phyloP scores from a whole-genome alignment of 495 filamentous ascomycete genomes.

The Penicillium robsamsonii region DNA sequence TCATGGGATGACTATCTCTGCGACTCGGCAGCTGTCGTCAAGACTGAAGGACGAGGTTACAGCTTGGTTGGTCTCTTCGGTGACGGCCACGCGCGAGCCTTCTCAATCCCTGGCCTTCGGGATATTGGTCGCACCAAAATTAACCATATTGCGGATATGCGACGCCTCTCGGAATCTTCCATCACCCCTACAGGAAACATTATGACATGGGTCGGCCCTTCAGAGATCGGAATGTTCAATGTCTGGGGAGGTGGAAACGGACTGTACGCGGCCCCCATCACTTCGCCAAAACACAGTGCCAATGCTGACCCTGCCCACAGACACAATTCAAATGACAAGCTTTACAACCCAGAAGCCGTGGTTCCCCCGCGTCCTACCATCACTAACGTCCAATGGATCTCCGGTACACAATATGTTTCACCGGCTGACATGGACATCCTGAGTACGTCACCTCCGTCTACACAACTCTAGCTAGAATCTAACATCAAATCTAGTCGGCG shows the following conservation, averaged over 20 bases:
- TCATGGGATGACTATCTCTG: constrained; percentile 80
- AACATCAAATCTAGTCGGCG: constrained; percentile 58
- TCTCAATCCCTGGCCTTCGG: constrained; percentile 80
- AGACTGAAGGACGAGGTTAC: constrained; percentile 67
- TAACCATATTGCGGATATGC: constrained; percentile 64
- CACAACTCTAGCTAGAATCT: constrained; percentile 1
- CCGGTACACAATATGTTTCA: constrained; percentile 88
- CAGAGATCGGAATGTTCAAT: constrained; percentile 75
- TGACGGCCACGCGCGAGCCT: constrained; percentile 73
- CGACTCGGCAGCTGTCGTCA: constrained; percentile 70
- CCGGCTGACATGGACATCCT: constrained; percentile 87
- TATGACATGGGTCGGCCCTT: constrained; percentile 85
- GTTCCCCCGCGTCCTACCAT: constrained; percentile 89
- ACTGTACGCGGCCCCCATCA: constrained; percentile 40
- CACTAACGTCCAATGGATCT: constrained; percentile 92
- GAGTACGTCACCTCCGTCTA: constrained; percentile 40
- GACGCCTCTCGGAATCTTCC: constrained; percentile 61
- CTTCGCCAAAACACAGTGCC: constrained; percentile 21
- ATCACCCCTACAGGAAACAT: constrained; percentile 77
- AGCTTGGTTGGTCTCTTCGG: constrained; percentile 82
- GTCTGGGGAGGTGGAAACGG: constrained; percentile 72
- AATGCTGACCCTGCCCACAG: constrained; percentile 42
- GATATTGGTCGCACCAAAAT: constrained; percentile 71
- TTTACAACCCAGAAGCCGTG: constrained; percentile 70
- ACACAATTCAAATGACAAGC: constrained; percentile 59